phyloP scores from a whole-genome alignment of 2,329 filamentous ascomycete species.

The Cercospora canescens region DNA sequence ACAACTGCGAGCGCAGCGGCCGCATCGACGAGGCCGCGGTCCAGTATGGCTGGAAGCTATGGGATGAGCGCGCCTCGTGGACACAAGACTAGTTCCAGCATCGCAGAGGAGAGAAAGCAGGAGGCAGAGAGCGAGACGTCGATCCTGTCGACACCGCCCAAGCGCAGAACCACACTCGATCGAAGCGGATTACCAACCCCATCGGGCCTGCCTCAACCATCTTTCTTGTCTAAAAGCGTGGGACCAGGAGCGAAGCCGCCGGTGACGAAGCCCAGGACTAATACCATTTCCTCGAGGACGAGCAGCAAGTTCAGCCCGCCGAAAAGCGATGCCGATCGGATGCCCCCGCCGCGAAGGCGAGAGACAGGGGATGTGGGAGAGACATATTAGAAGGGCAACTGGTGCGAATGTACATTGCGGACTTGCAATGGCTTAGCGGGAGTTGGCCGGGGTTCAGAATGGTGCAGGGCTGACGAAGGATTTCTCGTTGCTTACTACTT shows the following conservation, averaged over 20 bases:
- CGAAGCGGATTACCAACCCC: conserved; percentile 21
- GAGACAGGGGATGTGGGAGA: conserved; percentile 36
- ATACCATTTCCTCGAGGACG: conserved; percentile 16
- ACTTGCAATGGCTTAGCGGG: conserved; percentile 1
- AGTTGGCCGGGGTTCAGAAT: not conserved
- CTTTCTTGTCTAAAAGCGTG: conserved; percentile 18
- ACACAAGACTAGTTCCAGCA: conserved; percentile 29
- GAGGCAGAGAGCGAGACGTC: conserved; percentile 34
- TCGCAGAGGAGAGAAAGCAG: conserved; percentile 32
- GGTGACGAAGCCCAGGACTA: conserved; percentile 9
- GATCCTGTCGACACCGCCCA: conserved; percentile 13
- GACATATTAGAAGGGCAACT: conserved; percentile 32
- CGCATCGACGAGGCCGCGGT: conserved; percentile 59
- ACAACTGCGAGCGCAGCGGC: conserved; percentile 16
- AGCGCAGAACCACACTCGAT: conserved; percentile 25
- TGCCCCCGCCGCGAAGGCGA: conserved; percentile 50
- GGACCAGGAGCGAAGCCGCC: conserved; percentile 11
- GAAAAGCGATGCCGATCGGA: conserved; percentile 34
- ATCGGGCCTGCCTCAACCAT: conserved; percentile 17
- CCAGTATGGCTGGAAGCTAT: conserved; percentile 65
- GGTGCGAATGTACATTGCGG: not conserved
- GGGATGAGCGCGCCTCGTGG: conserved; percentile 19
- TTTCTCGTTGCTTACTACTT: not conserved
- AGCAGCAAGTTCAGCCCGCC: conserved; percentile 20
- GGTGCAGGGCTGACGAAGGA: not conserved